phyloP scores from a whole-genome alignment of 306 rosid species.

The Amphicarpaea edgeworthii region DNA sequence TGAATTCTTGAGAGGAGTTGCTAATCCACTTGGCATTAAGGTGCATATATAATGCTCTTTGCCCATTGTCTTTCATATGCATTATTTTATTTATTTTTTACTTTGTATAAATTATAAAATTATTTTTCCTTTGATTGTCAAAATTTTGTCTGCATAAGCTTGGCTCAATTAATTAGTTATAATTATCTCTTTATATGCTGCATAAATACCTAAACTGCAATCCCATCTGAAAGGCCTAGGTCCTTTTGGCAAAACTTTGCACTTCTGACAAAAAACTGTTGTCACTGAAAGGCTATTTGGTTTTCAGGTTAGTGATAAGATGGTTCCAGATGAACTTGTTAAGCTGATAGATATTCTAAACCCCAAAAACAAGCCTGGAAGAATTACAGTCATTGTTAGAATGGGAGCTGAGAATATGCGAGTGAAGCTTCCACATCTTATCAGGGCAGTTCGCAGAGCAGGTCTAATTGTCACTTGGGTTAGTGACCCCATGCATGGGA shows the following conservation, averaged over 20 bases:
- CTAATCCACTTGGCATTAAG: conserved; percentile 72
- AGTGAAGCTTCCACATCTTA: conserved; percentile 64
- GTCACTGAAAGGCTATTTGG: conserved; percentile 38
- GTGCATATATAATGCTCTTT: conserved; percentile 38
- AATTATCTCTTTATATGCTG: conserved; percentile 5
- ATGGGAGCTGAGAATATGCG: conserved; percentile 73
- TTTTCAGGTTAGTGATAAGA: conserved; percentile 65
- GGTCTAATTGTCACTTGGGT: conserved; percentile 70
- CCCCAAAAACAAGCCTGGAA: conserved; percentile 65
- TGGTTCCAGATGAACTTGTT: conserved; percentile 61
- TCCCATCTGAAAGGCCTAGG: conserved; percentile 25
- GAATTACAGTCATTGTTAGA: conserved; percentile 61
- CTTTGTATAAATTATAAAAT: background rate
- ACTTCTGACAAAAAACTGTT: background rate
- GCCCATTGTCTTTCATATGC: conserved; percentile 1
- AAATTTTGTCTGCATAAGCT: conserved; percentile 23
- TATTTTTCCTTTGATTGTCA: conserved; percentile 15
- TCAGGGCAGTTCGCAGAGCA: conserved; percentile 61
- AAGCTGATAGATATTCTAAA: conserved; percentile 60
- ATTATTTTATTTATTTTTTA: background rate
- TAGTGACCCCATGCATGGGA: conserved; percentile 71
- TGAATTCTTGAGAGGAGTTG: conserved; percentile 64
- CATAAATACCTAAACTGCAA: background rate
- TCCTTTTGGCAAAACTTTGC: conserved; percentile 21
- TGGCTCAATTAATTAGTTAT: background rate